These are phyloP conservation scores for Ascochyta lentis DNA, from an alignment of 2,329 filamentous ascomycete genomes.

Conservation along the genomic window DNA sequence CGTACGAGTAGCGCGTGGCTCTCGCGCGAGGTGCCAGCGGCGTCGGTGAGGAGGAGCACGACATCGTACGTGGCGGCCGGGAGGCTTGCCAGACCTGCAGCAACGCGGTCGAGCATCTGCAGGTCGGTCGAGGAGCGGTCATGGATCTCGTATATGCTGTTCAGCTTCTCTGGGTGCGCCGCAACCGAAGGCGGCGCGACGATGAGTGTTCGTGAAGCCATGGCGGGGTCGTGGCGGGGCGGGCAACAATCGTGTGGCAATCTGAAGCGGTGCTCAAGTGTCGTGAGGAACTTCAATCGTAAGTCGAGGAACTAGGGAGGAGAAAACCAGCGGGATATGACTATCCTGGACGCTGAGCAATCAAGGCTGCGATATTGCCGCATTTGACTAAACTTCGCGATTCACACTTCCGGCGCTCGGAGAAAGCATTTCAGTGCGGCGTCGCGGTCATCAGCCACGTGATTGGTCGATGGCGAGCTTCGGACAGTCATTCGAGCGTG, in stretches of 20 bases:
- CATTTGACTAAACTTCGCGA: conserved; percentile 16
- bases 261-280: background rate
- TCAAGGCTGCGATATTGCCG: conserved; percentile 17
- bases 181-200: conserved; percentile 91
- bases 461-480: conserved; percentile 11
- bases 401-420: conserved; percentile 15
- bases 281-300: conserved; percentile 2
- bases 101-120: conserved; percentile 96
- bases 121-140: conserved; percentile 82
- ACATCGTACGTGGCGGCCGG: conserved; percentile 80
- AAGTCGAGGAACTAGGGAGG: background rate
- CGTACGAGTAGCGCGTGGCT: conserved; percentile 70
- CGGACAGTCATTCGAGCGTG: conserved; percentile 14
- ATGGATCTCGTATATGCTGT: conserved; percentile 72
- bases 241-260: conserved; percentile 1
- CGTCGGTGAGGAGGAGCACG: conserved; percentile 82
- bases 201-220: conserved; percentile 71
- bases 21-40: conserved; percentile 68
- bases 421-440: conserved; percentile 18
- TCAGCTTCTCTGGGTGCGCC: conserved; percentile 79
- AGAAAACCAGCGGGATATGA: conserved; percentile 3
- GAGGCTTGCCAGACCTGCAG: conserved; percentile 79
- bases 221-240: conserved; percentile 32
- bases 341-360: conserved; percentile 17
- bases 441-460: conserved; percentile 8